Conservation (phyloP, 1,284 basidiomycete genomes). For the Naganishia sp. region DNA sequence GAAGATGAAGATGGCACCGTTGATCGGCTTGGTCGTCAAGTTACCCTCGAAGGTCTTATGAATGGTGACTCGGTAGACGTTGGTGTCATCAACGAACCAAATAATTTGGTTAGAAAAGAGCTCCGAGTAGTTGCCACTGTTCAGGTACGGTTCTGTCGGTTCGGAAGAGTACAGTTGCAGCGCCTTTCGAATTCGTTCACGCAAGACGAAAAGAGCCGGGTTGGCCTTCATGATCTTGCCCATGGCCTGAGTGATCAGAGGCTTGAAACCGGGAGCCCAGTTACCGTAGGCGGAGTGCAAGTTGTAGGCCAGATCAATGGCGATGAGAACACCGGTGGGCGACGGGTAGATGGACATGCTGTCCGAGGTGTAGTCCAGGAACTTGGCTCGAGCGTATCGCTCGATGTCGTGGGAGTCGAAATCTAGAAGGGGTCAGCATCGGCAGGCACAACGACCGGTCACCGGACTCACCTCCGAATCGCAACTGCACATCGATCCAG, state of each 20-base stretch:
- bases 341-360: slow-evolving; percentile 98
- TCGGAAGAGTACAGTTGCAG: slow-evolving; percentile 98
- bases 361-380: slow-evolving; percentile 78
- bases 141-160: slow-evolving; percentile 97
- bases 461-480: slow-evolving; percentile 62
- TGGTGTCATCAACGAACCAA: slow-evolving; percentile 99
- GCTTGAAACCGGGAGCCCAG: slow-evolving; percentile 99
- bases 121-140: slow-evolving; percentile 86
- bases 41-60: slow-evolving; percentile 99
- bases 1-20: slow-evolving; percentile 99
- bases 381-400: slow-evolving; percentile 95
- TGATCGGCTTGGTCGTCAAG: slow-evolving; percentile 99
- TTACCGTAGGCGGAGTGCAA: slow-evolving; percentile 99
- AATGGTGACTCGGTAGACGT: slow-evolving; percentile 99
- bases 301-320: slow-evolving; percentile 96
- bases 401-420: slow-evolving; percentile 99
- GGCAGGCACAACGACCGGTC: slow-evolving; percentile 46
- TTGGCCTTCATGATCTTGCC: slow-evolving; percentile 86
- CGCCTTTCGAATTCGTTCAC: slow-evolving; percentile 98
- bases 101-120: slow-evolving; percentile 99
- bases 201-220: slow-evolving; percentile 94
- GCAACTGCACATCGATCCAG: slow-evolving; percentile 97
- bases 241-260: slow-evolving; percentile 97
- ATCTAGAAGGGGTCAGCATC: slow-evolving; percentile 60
- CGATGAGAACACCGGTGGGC: slow-evolving; percentile 96